A percentile compares a stretch with the other conserved stretches of the same genome.
Conservation (phyloP, 2,329 filamentous ascomycete genomes). For the Penicillium olsonii region DNA sequence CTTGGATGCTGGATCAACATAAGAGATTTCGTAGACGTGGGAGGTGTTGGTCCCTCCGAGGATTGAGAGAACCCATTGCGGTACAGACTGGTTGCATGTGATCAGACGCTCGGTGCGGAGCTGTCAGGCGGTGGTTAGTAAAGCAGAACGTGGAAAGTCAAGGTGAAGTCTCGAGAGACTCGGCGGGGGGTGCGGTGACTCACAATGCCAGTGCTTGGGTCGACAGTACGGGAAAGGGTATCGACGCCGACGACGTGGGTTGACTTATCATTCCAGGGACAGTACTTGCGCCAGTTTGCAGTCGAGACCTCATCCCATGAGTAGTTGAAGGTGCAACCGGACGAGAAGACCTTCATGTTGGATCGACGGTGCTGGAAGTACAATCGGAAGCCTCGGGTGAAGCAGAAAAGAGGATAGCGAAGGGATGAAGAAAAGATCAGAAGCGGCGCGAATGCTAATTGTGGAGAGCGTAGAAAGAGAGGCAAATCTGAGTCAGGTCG, state of each 20-base stretch:
- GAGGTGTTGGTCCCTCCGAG: slow-evolving; percentile 79
- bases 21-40: slow-evolving; percentile 92
- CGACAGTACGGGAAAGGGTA: slow-evolving; percentile 74
- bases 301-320: slow-evolving; percentile 98
- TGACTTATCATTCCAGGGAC: slow-evolving; percentile 98
- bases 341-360: slow-evolving; percentile 93
- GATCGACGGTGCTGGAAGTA: neutral
- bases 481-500: slow-evolving; percentile 9
- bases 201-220: slow-evolving; percentile 67
- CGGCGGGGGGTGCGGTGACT: slow-evolving; percentile 34
- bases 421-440: neutral
- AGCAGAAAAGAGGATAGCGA: neutral
- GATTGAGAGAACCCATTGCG: slow-evolving; percentile 66
- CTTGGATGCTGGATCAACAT: slow-evolving; percentile 80
- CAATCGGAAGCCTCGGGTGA: neutral
- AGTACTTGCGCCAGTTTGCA: slow-evolving; percentile 98
- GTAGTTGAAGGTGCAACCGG: slow-evolving; percentile 88
- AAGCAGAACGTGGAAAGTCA: neutral
- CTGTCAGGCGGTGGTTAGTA: slow-evolving; percentile 39
- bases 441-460: neutral
- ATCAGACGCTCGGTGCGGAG: slow-evolving; percentile 70
- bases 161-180: neutral
- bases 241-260: slow-evolving; percentile 95
- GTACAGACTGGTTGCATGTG: slow-evolving; percentile 51
- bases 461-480: neutral